A percentile compares a stretch with the other conserved stretches of the same genome.
Conservation (phyloP, 2,329 filamentous ascomycete species). For the Hansfordia pulvinata region DNA sequence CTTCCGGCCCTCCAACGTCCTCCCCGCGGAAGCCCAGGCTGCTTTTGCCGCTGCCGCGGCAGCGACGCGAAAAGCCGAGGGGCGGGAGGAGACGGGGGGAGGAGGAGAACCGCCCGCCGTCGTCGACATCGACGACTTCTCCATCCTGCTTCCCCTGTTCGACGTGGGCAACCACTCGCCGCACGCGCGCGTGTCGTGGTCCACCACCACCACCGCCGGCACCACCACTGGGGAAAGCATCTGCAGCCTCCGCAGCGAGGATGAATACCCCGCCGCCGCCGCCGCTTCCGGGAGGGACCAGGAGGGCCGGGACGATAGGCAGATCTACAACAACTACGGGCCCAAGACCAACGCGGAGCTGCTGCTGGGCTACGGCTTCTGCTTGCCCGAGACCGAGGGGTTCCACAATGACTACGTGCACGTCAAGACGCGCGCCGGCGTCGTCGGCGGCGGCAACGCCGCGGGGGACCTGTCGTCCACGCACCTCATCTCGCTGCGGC, state of each 20-base stretch:
- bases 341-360: slow-evolving; percentile 61
- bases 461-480: slow-evolving; percentile 7
- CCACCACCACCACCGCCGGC: neutral
- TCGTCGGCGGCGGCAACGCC: slow-evolving; percentile 10
- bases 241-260: slow-evolving; percentile 29
- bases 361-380: slow-evolving; percentile 50
- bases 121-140: slow-evolving; percentile 57
- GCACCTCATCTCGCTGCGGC: slow-evolving; percentile 35
- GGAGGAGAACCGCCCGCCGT: too few relatives aligned
- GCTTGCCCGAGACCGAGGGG: slow-evolving; percentile 29
- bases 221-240: slow-evolving; percentile 19
- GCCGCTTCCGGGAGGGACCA: neutral
- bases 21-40: too few relatives aligned
- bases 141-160: slow-evolving; percentile 55
- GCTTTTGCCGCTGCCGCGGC: slow-evolving; percentile 16
- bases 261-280: slow-evolving; percentile 32
- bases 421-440: slow-evolving; percentile 29
- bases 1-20: slow-evolving; percentile 46
- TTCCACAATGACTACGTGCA: slow-evolving; percentile 49
- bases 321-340: slow-evolving; percentile 60
- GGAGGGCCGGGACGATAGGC: slow-evolving; percentile 5
- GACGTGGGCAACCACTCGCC: slow-evolving; percentile 63
- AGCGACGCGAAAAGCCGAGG: slow-evolving; percentile 20
- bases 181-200: slow-evolving; percentile 24
- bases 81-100: too few relatives aligned